These are phyloP conservation scores for Neurospora pannonica DNA, from an alignment of 495 filamentous ascomycete species.

Conservation along the genomic window DNA sequence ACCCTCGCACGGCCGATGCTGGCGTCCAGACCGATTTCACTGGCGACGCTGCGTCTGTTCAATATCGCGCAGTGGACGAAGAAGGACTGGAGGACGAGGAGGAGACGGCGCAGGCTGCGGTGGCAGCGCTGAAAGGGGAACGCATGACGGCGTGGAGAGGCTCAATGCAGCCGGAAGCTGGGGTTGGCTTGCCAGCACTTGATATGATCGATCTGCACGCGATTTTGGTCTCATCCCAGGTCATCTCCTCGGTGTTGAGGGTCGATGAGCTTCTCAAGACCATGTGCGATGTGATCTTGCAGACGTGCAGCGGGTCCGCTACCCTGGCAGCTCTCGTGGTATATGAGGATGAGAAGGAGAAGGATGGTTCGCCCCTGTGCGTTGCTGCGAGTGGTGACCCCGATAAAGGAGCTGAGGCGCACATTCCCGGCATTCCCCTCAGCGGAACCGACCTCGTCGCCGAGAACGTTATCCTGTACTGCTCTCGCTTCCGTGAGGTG, in stretches of 20 bases:
- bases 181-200: slow-evolving; percentile 43
- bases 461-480: slow-evolving; percentile 71
- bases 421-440: slow-evolving; percentile 56
- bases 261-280: slow-evolving; percentile 76
- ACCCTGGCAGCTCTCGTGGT: slow-evolving; percentile 67
- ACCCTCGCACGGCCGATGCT: slow-evolving; percentile 53
- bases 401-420: slow-evolving; percentile 53
- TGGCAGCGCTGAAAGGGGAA: slow-evolving; percentile 47
- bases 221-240: slow-evolving; percentile 80
- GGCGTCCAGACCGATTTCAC: slow-evolving; percentile 67
- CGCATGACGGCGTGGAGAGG: slow-evolving; percentile 57
- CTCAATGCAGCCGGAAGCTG: slow-evolving; percentile 35
- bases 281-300: slow-evolving; percentile 84
- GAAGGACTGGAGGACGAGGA: slow-evolving; percentile 52
- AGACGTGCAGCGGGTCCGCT: slow-evolving; percentile 70
- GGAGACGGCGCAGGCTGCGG: slow-evolving; percentile 33
- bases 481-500: slow-evolving; percentile 70
- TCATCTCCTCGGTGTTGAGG: slow-evolving; percentile 80
- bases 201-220: slow-evolving; percentile 85
- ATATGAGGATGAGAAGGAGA: slow-evolving; percentile 14
- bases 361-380: slow-evolving; percentile 28
- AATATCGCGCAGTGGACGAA: slow-evolving; percentile 38
- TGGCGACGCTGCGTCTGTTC: slow-evolving; percentile 50
- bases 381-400: slow-evolving; percentile 69
- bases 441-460: slow-evolving; percentile 54